Evolutionary conservation across 352 stramenopile species (phyloP), one percentile per base, ranked within the genome.

Genomic region (Pythium plurisporium): DNA sequence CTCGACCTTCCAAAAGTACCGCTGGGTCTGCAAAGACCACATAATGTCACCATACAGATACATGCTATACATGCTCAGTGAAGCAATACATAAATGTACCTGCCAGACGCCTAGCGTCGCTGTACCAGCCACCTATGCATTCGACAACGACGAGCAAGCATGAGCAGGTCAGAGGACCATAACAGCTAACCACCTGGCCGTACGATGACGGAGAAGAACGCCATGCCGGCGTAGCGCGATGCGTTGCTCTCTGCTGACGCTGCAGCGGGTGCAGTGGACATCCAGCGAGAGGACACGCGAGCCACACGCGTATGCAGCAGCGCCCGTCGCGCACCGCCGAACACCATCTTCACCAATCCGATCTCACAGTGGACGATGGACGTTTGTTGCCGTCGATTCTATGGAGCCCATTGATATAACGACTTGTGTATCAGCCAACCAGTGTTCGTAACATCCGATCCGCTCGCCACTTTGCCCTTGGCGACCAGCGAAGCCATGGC

Each of bases 1-100:
- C 31, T 87, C 67, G n/a, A 90, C 69, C 59, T 96, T 96, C 87
- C 87, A 96, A 57, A 76, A 89, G 73, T 96, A 96, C 1, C 87
- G 78, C 58, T 93, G 68, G 17, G 72, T 91, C 85, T 95, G 48
- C 44, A 70, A 38, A 7, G 36, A 57, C 2, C 43, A 55, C 22
- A 15, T 45, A 46, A 14, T 19, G 7, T 3, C 31, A 31, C 17
- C 3, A n/a, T n/a, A n/a, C n/a, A n/a, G n/a, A n/a, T n/a, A n/a
- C n/a, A n/a, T n/a, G n/a, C n/a, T n/a, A n/a, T n/a, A n/a, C n/a
- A n/a, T n/a, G n/a, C n/a, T n/a, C n/a, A n/a, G 9, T 3, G 5
- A 31, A 6, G 2, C 20, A 56, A 23, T 31, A 38, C 22, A 20
- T 10, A 12, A 20, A 37, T 19, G 7, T 44, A 86, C 82, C 79